Percentiles rank a stretch among this genome's conserved stretches.
These are phyloP conservation scores for Xerocomus minutiporus DNA, from an alignment of 1,284 basidiomycete genomes.

Conservation along the genomic window DNA sequence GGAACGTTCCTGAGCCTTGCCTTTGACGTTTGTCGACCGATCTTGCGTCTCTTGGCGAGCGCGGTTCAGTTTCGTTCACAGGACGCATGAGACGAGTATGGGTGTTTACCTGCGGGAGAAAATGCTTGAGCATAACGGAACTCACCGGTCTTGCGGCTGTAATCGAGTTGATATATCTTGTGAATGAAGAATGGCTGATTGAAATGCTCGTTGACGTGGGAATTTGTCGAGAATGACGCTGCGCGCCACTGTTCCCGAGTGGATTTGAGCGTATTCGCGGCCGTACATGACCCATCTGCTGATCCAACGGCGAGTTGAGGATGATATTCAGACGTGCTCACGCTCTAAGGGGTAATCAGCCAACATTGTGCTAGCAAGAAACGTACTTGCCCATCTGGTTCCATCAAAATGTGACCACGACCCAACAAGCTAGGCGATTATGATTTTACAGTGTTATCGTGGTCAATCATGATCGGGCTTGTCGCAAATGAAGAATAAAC, in stretches of 20 bases:
- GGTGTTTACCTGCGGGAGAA: conserved; percentile 64
- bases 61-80: background rate
- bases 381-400: conserved; percentile 66
- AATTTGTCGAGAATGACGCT: background rate
- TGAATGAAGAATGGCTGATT: conserved; percentile 70
- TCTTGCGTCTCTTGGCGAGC: conserved; percentile 53
- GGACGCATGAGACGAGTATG: background rate
- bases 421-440: conserved; percentile 72
- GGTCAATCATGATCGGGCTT: conserved; percentile 69
- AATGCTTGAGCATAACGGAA: conserved; percentile 80
- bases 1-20: conserved; percentile 28
- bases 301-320: conserved; percentile 77
- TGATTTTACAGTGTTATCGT: conserved; percentile 72
- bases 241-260: conserved; percentile 66
- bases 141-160: conserved; percentile 64
- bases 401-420: conserved; percentile 65
- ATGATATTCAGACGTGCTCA: conserved; percentile 80
- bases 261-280: conserved; percentile 66
- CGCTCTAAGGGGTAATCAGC: conserved; percentile 43
- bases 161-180: conserved; percentile 83
- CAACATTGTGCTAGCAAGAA: background rate
- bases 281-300: conserved; percentile 75
- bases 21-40: conserved; percentile 40
- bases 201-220: background rate
- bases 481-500: conserved; percentile 61